phyloP scores from a whole-genome alignment of 2,329 filamentous ascomycete genomes.

The Seiridium cupressi region DNA sequence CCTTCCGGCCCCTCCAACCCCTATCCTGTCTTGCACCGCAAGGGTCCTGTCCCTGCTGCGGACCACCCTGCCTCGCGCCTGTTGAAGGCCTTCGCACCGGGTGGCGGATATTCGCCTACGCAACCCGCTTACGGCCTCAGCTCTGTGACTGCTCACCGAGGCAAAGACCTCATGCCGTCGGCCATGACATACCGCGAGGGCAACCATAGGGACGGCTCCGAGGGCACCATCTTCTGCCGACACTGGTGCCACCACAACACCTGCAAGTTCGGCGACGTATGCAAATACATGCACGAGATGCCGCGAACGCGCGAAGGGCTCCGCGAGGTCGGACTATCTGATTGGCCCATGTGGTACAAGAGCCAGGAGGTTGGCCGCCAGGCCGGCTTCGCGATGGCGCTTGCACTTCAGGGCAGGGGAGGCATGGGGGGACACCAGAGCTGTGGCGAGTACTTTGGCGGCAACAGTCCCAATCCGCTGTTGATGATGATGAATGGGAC shows the following conservation, averaged over 20 bases:
- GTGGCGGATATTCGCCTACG: background rate
- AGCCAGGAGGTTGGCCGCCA: too few relatives aligned
- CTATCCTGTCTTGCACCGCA: background rate
- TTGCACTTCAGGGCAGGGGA: background rate
- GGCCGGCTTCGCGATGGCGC: too few relatives aligned
- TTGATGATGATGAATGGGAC: too few relatives aligned
- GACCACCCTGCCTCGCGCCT: background rate
- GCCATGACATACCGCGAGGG: too few relatives aligned
- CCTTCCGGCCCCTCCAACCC: background rate
- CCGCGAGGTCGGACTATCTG: slow-evolving; percentile 36
- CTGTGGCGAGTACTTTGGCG: too few relatives aligned
- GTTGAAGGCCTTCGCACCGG: background rate
- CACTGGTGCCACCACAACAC: slow-evolving; percentile 48
- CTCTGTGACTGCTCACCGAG: background rate
- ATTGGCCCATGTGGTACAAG: slow-evolving; percentile 42
- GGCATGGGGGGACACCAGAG: background rate
- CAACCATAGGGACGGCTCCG: background rate
- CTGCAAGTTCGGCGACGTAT: slow-evolving; percentile 43
- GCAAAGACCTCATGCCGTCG: too few relatives aligned
- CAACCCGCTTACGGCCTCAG: background rate
- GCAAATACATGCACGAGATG: slow-evolving; percentile 46
- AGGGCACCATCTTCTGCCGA: slow-evolving; percentile 32
- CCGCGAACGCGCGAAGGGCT: slow-evolving; percentile 39
- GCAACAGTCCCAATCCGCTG: too few relatives aligned
- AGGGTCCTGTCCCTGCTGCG: background rate